Evolutionary conservation across 768 basidiomycete species (phyloP).

Genomic region (Agaricus subrufescens): DNA sequence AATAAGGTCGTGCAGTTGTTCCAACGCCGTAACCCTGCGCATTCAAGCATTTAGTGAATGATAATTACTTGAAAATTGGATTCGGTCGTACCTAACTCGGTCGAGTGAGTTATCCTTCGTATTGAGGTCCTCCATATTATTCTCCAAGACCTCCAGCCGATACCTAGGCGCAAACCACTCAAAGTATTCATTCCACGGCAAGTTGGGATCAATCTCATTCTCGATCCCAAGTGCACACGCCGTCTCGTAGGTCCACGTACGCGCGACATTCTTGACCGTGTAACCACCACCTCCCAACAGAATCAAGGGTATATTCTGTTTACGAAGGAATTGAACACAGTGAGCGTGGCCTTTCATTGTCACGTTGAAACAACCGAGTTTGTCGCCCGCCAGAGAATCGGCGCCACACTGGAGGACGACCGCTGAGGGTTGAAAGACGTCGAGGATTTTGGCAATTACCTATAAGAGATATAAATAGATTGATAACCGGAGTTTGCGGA

Average conservation of each 20-base stretch:
- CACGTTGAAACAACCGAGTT: slow-evolving; percentile 93
- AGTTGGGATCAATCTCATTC: slow-evolving; percentile 66
- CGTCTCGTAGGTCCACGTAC: slow-evolving; percentile 96
- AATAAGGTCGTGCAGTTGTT: slow-evolving; percentile 39
- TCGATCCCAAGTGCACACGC: slow-evolving; percentile 90
- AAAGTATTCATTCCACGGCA: slow-evolving; percentile 88
- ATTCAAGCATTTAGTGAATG: background rate
- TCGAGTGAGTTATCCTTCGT: slow-evolving; percentile 76
- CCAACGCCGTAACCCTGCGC: slow-evolving; percentile 30
- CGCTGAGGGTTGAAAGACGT: slow-evolving; percentile 82
- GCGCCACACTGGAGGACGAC: slow-evolving; percentile 94
- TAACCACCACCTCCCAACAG: slow-evolving; percentile 96
- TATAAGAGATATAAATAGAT: slow-evolving; percentile 22
- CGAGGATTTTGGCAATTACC: slow-evolving; percentile 82
- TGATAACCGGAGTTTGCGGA: slow-evolving; percentile 10
- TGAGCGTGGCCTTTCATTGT: slow-evolving; percentile 94
- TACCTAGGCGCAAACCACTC: slow-evolving; percentile 98
- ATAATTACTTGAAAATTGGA: background rate
- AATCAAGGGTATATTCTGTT: slow-evolving; percentile 81
- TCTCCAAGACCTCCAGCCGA: slow-evolving; percentile 83
- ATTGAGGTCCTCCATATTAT: slow-evolving; percentile 95
- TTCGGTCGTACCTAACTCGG: slow-evolving; percentile 57
- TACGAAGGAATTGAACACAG: slow-evolving; percentile 83
- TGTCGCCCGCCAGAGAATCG: slow-evolving; percentile 93
- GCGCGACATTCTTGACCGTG: slow-evolving; percentile 93